These are phyloP conservation scores for Dendrothele bispora DNA, from an alignment of 768 basidiomycete genomes.

Conservation along the genomic window DNA sequence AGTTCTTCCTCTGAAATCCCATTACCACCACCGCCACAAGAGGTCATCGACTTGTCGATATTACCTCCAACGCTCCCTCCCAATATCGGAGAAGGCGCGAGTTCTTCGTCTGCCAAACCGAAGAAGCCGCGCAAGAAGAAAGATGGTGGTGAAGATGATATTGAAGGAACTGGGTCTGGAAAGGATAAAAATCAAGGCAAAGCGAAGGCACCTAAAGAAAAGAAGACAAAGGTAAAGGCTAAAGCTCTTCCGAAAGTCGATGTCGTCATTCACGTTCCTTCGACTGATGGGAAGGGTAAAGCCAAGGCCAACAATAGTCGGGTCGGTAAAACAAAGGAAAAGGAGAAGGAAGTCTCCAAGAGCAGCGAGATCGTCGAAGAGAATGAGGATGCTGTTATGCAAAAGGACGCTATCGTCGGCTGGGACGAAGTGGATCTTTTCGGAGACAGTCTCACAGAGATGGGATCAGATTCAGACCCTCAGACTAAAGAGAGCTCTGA, in stretches of 20 bases:
- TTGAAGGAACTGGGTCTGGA: conserved; percentile 15
- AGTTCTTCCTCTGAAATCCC: conserved; percentile 18
- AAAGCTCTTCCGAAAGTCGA: conserved; percentile 1
- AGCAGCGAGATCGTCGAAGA: conserved; percentile 42
- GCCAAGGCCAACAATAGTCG: conserved; percentile 18
- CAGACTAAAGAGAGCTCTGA: no score
- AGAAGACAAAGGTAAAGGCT: conserved; percentile 16
- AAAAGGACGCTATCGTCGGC: conserved; percentile 12
- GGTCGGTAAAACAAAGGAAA: conserved; percentile 21
- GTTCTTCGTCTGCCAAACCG: conserved; percentile 11
- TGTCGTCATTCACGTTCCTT: neutral
- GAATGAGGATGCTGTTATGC: conserved; percentile 30
- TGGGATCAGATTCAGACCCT: no score
- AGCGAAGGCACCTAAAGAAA: conserved; percentile 22
- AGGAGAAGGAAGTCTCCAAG: conserved; percentile 36
- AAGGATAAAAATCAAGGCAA: conserved; percentile 17
- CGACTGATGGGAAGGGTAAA: conserved; percentile 25
- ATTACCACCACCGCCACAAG: neutral
- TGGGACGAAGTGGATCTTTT: neutral
- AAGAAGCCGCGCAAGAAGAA: conserved; percentile 31
- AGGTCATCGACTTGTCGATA: no score
- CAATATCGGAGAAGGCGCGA: neutral
- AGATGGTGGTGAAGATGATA: conserved; percentile 29
- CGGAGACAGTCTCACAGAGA: no score
- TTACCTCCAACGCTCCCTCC: neutral